Evolutionary conservation across 1,284 basidiomycete genomes (phyloP).

Genomic region (Ceratobasidium sp.): DNA sequence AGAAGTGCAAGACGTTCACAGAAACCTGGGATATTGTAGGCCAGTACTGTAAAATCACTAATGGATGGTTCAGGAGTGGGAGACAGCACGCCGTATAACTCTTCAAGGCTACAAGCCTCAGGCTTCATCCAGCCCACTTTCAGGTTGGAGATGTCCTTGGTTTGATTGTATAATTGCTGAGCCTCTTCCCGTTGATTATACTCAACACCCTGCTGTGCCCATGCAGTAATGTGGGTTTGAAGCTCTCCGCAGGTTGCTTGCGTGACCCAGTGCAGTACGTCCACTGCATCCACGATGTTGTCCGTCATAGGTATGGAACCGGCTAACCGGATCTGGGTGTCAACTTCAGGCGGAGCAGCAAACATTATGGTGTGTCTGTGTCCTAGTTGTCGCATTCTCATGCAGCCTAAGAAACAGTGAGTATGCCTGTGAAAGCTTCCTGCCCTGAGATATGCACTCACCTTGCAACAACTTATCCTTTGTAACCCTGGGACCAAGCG

Average conservation of each 20-base stretch:
- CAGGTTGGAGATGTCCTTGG: background rate
- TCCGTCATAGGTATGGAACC: background rate
- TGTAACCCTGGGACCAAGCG: slow-evolving; percentile 60
- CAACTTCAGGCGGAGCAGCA: slow-evolving; percentile 58
- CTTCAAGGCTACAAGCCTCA: slow-evolving; percentile 52
- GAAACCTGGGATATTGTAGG: background rate
- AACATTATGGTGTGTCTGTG: slow-evolving; percentile 59
- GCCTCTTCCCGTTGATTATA: slow-evolving; percentile 49
- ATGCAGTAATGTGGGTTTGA: slow-evolving; percentile 1
- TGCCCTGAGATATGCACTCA: too few species aligned
- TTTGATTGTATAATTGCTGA: background rate
- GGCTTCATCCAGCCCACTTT: slow-evolving; percentile 52
- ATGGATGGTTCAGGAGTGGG: too few species aligned
- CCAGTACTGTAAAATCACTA: background rate
- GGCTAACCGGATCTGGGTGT: slow-evolving; percentile 50
- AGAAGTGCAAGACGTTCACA: background rate
- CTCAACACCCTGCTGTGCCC: slow-evolving; percentile 55
- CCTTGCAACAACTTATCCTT: slow-evolving; percentile 63
- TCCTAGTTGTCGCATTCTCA: slow-evolving; percentile 61
- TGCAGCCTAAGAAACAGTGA: slow-evolving; percentile 54
- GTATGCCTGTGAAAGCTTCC: too few species aligned
- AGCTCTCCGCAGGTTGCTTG: slow-evolving; percentile 21
- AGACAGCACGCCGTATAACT: slow-evolving; percentile 47
- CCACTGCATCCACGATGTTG: background rate
- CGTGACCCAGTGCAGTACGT: slow-evolving; percentile 32